Evolutionary conservation across 1,284 basidiomycete species (phyloP), one percentile per base, ranked within the genome.

Genomic region (Tremellales sp.): DNA sequence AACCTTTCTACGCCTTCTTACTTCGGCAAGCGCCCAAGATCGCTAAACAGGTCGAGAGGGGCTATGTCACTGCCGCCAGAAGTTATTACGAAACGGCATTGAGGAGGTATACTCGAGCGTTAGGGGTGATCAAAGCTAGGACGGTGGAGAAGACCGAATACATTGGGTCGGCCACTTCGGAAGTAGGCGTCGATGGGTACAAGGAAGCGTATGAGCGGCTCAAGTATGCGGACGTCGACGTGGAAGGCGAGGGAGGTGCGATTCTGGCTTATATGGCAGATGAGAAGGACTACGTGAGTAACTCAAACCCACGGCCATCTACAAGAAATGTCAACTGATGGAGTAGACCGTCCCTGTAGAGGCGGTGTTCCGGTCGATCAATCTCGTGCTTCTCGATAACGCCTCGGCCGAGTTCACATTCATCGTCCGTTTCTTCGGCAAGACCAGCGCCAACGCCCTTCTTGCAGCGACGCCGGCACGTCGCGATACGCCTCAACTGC

Each of bases 11-110:
- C 65, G 80, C 81, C 2, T 98, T 98, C 66, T 77, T 99, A 31
- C 83, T 86, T 52, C 82, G 86, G 6, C 89, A 93, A 58, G 85
- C 86, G 13, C 80, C 86, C 3, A 79, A 80, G 29, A 86, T 93
- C 23, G 92, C 94, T 2, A 82, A 82, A 53, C 94, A 97, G 71
- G 78, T 98, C 19, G 91, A 94, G 70, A 80, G 89, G 42, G 85
- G 87, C 3, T 99, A 99, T 67, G 77, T 87, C 26, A 82, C 81
- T 40, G 84, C 87, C 11, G 87, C 89, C 3, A 81, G 92, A 19
- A 81, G 89, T 17, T 99, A 97, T 70, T 97, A 92, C 57, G 96
- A 99, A 74, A 97, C 96, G 15, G 90, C 87, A 0, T 93, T 98
- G 67, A 78, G 96, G 51, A 78, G 96, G 43, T 99, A 98, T 68